Evolutionary conservation across 208 protist species (phyloP).

Genomic region (Endotrypanum monterogeii): DNA sequence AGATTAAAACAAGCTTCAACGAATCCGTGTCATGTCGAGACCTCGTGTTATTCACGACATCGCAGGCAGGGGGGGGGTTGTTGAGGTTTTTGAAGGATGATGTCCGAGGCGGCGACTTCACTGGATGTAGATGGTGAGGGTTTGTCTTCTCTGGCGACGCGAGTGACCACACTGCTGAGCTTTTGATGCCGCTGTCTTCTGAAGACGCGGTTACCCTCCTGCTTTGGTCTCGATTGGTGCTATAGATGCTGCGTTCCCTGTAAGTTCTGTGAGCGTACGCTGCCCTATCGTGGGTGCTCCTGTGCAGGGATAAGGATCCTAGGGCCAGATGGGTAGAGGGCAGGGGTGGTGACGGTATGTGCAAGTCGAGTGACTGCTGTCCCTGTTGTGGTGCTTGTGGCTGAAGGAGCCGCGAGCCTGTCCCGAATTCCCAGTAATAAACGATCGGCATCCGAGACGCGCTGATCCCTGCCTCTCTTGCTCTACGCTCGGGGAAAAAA

Average conservation of each 20-base stretch:
- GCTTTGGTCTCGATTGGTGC: neutral
- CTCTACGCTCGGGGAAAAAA: too few relatives aligned
- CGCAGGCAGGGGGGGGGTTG: too few relatives aligned
- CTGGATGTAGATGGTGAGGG: neutral
- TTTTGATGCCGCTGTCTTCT: neutral
- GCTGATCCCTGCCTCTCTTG: too few relatives aligned
- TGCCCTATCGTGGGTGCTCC: neutral
- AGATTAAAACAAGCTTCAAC: neutral
- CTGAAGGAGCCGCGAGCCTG: neutral
- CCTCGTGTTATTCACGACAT: neutral
- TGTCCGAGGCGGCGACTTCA: neutral
- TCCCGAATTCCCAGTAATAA: neutral
- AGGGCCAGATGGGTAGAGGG: neutral
- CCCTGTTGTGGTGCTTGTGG: neutral
- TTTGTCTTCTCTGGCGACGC: neutral
- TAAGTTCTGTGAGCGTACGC: slow-evolving; percentile 11
- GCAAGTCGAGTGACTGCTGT: neutral
- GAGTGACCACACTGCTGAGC: neutral
- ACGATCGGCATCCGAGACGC: neutral
- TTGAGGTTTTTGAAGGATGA: neutral
- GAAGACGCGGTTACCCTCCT: neutral
- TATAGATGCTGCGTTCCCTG: slow-evolving; percentile 1
- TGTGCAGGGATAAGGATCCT: neutral
- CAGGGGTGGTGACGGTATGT: neutral
- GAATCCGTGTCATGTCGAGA: neutral